Conservation (phyloP, 2,329 filamentous ascomycete genomes). For the Ceratocystis harringtonii region DNA sequence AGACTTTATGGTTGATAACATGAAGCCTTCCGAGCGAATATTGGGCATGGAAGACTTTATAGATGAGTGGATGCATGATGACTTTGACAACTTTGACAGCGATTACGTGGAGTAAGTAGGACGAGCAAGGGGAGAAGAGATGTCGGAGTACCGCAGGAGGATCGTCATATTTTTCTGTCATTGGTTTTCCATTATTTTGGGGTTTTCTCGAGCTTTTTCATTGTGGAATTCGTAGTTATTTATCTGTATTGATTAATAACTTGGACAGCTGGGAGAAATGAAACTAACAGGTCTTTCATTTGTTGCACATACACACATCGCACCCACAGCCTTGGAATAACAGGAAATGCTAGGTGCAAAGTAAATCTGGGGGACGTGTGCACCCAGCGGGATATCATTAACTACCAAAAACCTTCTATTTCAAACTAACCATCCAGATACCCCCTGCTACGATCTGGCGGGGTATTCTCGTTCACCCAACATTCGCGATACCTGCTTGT, state of each 20-base stretch:
- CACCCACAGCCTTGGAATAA: neutral
- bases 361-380: neutral
- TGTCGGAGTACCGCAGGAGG: no score
- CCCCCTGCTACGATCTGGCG: neutral
- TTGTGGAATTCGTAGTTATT: no score
- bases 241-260: no score
- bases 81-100: constrained; percentile 35
- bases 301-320: neutral
- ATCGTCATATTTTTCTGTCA: no score
- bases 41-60: constrained; percentile 60
- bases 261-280: no score
- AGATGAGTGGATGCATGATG: constrained; percentile 36
- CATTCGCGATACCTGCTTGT: neutral
- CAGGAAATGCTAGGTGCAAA: neutral
- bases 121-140: no score
- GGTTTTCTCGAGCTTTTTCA: no score
- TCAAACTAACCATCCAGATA: neutral
- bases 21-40: constrained; percentile 53
- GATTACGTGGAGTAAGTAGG: constrained; percentile 9
- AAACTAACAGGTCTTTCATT: no score
- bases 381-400: constrained; percentile 12
- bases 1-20: constrained; percentile 40
- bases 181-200: no score
- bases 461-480: neutral
- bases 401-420: constrained; percentile 2